A percentile compares a stretch with the other conserved stretches of the same genome.
Conservation (phyloP, 352 stramenopile species). For the Globisporangium middletonii region DNA sequence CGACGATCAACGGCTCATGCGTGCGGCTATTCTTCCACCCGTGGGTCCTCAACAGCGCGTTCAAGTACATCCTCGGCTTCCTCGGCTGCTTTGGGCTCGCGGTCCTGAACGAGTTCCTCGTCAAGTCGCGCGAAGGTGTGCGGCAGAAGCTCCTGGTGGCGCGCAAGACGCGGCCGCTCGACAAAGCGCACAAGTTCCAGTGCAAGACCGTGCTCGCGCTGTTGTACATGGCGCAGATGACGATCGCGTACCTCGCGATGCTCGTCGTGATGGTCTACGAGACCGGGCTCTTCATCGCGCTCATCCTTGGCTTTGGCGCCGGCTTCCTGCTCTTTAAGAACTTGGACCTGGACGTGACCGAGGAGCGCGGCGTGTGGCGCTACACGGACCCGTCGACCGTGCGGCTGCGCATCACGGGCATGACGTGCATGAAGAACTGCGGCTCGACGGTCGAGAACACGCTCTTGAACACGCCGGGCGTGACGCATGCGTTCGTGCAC, state of each 20-base stretch:
- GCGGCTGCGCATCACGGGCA: conserved; percentile 78
- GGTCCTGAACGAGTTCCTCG: conserved; percentile 61
- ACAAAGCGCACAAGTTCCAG: conserved; percentile 55
- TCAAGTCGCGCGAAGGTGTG: conserved; percentile 44
- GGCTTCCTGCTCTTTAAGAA: conserved; percentile 76
- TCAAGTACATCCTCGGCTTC: conserved; percentile 75
- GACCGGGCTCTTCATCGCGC: conserved; percentile 61
- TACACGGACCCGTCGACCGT: conserved; percentile 71
- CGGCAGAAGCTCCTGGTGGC: conserved; percentile 36
- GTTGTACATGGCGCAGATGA: conserved; percentile 81
- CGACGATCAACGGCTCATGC: conserved; percentile 63
- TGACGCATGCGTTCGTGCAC: conserved; percentile 69
- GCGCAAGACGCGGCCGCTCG: conserved; percentile 24
- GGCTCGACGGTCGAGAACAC: conserved; percentile 75
- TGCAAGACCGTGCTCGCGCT: conserved; percentile 56
- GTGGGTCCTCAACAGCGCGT: conserved; percentile 64
- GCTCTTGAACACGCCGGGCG: conserved; percentile 40
- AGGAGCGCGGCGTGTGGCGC: conserved; percentile 64
- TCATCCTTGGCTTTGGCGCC: conserved; percentile 62
- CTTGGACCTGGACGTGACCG: conserved; percentile 56
- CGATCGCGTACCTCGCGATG: conserved; percentile 78
- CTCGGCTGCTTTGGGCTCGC: conserved; percentile 58
- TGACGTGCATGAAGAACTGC: conserved; percentile 89
- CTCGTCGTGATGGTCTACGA: conserved; percentile 84
- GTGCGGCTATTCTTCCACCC: conserved; percentile 72